Conservation (phyloP, 139 green algal species). For the Tetraselmis chui region DNA sequence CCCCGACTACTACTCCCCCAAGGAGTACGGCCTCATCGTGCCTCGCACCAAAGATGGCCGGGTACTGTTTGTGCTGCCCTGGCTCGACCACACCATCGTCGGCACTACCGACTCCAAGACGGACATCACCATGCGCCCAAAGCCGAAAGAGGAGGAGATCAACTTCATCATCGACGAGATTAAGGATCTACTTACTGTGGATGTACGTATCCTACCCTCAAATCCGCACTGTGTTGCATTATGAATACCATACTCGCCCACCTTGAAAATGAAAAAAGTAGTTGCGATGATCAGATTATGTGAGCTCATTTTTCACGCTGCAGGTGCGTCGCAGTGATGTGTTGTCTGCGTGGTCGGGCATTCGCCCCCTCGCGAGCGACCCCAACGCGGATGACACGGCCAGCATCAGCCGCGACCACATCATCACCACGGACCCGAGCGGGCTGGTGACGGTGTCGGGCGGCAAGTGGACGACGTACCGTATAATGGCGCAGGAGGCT, state of each 20-base stretch:
- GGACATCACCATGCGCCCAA: conserved; percentile 58
- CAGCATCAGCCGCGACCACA: conserved; percentile 39
- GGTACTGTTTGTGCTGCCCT: conserved; percentile 96
- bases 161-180: conserved; percentile 92
- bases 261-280: background rate
- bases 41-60: conserved; percentile 96
- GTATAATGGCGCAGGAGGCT: conserved; percentile 79
- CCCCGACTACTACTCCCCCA: conserved; percentile 84
- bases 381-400: conserved; percentile 50
- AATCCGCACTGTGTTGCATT: background rate
- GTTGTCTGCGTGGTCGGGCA: conserved; percentile 83
- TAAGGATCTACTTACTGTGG: conserved; percentile 77
- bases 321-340: conserved; percentile 79
- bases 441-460: conserved; percentile 86
- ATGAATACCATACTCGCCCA: background rate
- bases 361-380: conserved; percentile 82
- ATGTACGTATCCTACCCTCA: conserved; percentile 32
- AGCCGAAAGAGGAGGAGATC: conserved; percentile 74
- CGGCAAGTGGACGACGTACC: conserved; percentile 97
- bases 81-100: conserved; percentile 75
- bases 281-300: too few relatives aligned
- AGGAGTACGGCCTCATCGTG: conserved; percentile 85
- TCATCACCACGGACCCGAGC: conserved; percentile 71
- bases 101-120: conserved; percentile 78
- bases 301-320: too few relatives aligned